A percentile compares a stretch with the other conserved stretches of the same genome.
Conservation (phyloP, 768 basidiomycete species). For the Podaxis pistillaris region DNA sequence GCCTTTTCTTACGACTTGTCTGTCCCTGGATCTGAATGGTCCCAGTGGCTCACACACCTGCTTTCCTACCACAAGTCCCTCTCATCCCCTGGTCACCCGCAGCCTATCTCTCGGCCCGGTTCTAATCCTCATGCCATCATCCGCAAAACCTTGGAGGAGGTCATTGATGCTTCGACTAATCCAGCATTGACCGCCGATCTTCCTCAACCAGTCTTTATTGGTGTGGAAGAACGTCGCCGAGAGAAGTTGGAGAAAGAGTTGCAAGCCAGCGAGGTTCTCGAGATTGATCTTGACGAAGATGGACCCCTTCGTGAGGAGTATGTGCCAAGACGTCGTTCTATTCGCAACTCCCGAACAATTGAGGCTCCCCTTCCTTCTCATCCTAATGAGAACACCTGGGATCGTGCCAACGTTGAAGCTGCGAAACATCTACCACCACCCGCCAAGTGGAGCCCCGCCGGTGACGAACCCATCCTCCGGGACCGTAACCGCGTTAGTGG, state of each 20-base stretch:
- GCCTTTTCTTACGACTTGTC: conserved; percentile 72
- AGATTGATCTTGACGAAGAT: conserved; percentile 82
- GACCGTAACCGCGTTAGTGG: conserved; percentile 49
- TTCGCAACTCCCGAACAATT: conserved; percentile 11
- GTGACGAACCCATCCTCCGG: conserved; percentile 71
- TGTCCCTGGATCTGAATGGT: conserved; percentile 63
- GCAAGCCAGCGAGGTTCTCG: conserved; percentile 46
- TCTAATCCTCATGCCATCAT: conserved; percentile 69
- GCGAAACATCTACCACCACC: conserved; percentile 60
- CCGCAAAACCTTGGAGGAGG: conserved; percentile 67
- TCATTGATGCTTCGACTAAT: conserved; percentile 49
- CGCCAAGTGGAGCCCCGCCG: conserved; percentile 78
- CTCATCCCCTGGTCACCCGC: conserved; percentile 56
- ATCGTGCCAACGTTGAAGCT: conserved; percentile 19
- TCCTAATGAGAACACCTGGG: conserved; percentile 20
- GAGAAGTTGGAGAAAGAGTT: conserved; percentile 48
- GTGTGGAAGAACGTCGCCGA: conserved; percentile 61
- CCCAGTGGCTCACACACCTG: conserved; percentile 67
- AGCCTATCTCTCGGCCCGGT: conserved; percentile 78
- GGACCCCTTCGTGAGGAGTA: conserved; percentile 83
- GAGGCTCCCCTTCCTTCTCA: conserved; percentile 10
- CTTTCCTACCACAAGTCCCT: conserved; percentile 64
- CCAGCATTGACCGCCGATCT: conserved; percentile 27
- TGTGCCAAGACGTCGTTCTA: conserved; percentile 60
- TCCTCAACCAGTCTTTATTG: conserved; percentile 70